These are phyloP conservation scores for Amanita pallidorosea DNA, from an alignment of 768 basidiomycete genomes.

Conservation along the genomic window DNA sequence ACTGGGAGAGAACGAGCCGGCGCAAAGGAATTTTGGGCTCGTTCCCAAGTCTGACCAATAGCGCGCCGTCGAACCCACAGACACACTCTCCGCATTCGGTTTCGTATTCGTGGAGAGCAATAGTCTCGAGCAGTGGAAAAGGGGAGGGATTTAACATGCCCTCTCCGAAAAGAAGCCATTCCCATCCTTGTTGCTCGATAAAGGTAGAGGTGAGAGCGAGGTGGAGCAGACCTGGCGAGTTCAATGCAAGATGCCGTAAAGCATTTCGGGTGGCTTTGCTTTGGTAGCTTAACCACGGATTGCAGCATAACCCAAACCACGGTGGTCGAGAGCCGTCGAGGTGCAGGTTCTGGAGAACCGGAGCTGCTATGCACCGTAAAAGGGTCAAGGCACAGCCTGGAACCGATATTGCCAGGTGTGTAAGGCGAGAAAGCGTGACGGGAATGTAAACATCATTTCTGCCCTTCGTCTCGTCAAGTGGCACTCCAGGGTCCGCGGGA, in stretches of 20 bases:
- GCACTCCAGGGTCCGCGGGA: neutral
- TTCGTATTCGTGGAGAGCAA: neutral
- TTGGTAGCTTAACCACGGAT: neutral
- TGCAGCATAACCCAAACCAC: neutral
- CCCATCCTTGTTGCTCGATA: neutral
- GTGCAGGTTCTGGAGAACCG: conserved; percentile 4
- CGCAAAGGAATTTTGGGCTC: neutral
- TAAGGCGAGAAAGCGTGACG: conserved; percentile 3
- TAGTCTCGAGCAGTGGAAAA: neutral
- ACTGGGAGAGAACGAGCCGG: neutral
- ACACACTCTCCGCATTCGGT: neutral
- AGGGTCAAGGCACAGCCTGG: conserved; percentile 4
- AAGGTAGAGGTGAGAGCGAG: neutral
- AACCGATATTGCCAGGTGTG: neutral
- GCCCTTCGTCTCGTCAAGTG: neutral
- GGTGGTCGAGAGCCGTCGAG: conserved; percentile 3
- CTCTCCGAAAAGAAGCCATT: conserved; percentile 2
- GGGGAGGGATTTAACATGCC: neutral
- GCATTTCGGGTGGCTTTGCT: neutral
- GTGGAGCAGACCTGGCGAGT: neutral
- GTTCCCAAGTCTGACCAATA: neutral
- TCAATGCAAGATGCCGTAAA: neutral
- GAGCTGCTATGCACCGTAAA: conserved; percentile 3
- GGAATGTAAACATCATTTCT: neutral
- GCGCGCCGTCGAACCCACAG: neutral